phyloP scores from a whole-genome alignment of 306 rosid genomes.

The Vigna unguiculata region DNA sequence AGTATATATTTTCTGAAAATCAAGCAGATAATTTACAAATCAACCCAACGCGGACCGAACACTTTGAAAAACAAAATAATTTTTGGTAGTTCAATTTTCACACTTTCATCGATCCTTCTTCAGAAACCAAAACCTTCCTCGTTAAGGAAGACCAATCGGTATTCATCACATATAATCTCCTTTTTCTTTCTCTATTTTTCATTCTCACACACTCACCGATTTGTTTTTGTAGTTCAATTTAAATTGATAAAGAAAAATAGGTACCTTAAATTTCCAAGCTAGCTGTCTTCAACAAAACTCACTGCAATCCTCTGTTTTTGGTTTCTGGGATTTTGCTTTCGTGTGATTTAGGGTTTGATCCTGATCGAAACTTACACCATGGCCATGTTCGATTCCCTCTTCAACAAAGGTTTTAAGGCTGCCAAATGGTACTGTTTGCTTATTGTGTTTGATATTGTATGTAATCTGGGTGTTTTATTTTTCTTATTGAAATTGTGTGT shows the following conservation, averaged over 20 bases:
- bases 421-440: slow-evolving; percentile 71
- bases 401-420: slow-evolving; percentile 91
- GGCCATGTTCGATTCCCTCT: slow-evolving; percentile 91
- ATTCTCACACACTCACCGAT: slow-evolving; percentile 9
- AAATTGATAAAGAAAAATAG: background rate
- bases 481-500: slow-evolving; percentile 6
- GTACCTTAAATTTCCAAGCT: background rate
- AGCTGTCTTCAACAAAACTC: slow-evolving; percentile 10
- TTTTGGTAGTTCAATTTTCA: background rate
- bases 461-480: background rate
- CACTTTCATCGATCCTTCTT: slow-evolving; percentile 39
- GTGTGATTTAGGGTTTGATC: slow-evolving; percentile 41
- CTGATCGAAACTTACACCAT: slow-evolving; percentile 51
- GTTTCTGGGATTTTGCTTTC: slow-evolving; percentile 21
- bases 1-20: background rate
- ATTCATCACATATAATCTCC: background rate
- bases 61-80: background rate
- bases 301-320: slow-evolving; percentile 34
- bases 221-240: background rate
- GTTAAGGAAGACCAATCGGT: slow-evolving; percentile 45
- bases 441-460: background rate
- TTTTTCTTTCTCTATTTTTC: background rate
- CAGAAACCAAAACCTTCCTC: slow-evolving; percentile 43
- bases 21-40: background rate
- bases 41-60: background rate